phyloP scores from a whole-genome alignment of 192 early-diverging fungal genomes.

The Allomyces arbusculus region DNA sequence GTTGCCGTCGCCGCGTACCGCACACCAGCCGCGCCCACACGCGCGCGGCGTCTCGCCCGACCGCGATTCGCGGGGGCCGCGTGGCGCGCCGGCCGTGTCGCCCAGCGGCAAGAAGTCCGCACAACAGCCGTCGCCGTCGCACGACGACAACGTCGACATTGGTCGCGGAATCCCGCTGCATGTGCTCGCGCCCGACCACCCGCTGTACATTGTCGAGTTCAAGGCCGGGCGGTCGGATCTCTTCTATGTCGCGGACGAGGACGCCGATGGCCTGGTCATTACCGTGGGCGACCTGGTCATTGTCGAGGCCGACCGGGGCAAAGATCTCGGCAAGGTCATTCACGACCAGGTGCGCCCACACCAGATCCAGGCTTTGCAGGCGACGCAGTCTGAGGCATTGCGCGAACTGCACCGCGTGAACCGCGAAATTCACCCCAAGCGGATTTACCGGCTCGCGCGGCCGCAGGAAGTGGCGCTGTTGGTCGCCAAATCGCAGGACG shows the following conservation, averaged over 20 bases:
- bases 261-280: constrained; percentile 14
- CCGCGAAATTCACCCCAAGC: constrained; percentile 75
- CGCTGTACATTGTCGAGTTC: constrained; percentile 70
- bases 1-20: too few species aligned
- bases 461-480: constrained; percentile 64
- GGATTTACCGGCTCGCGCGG: constrained; percentile 65
- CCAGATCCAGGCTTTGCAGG: constrained; percentile 21
- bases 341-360: constrained; percentile 35
- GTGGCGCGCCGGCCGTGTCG: too few species aligned
- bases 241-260: constrained; percentile 43
- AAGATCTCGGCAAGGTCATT: constrained; percentile 72
- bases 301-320: constrained; percentile 76
- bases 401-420: constrained; percentile 8
- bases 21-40: too few species aligned
- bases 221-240: constrained; percentile 69
- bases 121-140: not conserved
- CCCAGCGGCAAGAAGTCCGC: too few species aligned
- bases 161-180: constrained; percentile 24
- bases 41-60: too few species aligned
- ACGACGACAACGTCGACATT: constrained; percentile 6
- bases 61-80: too few species aligned
- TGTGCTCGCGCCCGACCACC: constrained; percentile 23
- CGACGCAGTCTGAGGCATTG: constrained; percentile 15
- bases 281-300: constrained; percentile 56
- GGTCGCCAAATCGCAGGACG: constrained; percentile 65